Evolutionary conservation across 148 eudicot genomes (phyloP), one percentile per base, ranked within the genome.

Genomic region (Talinum fruticosum): DNA sequence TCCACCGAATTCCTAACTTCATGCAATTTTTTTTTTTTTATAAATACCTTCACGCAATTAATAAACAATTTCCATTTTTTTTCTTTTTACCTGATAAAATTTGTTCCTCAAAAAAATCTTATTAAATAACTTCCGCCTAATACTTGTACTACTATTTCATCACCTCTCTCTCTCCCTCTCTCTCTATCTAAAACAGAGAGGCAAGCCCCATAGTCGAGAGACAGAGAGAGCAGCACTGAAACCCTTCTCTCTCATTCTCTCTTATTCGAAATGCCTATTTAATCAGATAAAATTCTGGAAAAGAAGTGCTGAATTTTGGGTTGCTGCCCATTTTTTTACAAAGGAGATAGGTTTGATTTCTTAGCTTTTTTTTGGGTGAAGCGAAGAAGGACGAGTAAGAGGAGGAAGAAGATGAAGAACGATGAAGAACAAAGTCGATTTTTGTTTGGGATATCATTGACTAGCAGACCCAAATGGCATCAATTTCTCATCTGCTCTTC

Each of bases 401-500:
- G 64, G 29, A 6, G 26, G 30, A 4, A 77, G 18, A 75, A 72
- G 75, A 86, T 81, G 90, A 95, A 89, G 90, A 84, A 80, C 75
- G 84, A 83, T 66, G 90, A 91, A 78, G 99, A 95, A 66, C 93
- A 87, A 85, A 83, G 79, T 65, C 85, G 97, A 82, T 84, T 92
- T 74, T 77, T 96, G 71, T 90, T 96, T 78, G 99, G 99, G 23
- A 88, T 96, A 35, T 90, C 94, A 1, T 87, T 96, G 38, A 84
- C 94, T 32, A 87, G 85, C 59, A 85, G 88, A 80, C 97, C 99
- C 69, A 86, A 44, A 81, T 96, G 97, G 97, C 88, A 96, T 29
- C 99, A 93, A 81, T 96, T 96, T 47, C 78, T 96, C 34, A 90
- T 96, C 49, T 96, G 99, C 78, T 93, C 97, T 85, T 90, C 97